Conservation (phyloP, 306 rosid genomes). For the Echinosophora koreensis region DNA sequence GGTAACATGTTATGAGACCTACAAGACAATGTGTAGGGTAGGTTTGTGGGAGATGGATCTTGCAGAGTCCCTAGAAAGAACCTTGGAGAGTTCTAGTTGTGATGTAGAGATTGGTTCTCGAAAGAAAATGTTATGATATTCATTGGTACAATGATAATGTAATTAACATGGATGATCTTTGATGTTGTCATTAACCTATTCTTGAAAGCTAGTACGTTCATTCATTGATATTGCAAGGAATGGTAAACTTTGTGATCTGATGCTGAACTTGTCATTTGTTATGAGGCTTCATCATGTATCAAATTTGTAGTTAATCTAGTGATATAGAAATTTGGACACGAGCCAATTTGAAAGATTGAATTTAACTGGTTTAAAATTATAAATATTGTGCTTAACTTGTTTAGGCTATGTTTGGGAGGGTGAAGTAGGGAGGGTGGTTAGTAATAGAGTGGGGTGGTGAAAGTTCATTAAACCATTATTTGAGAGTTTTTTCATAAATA, state of each 20-base stretch:
- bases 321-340: no score
- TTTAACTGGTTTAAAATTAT: no score
- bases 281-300: not conserved
- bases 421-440: no score
- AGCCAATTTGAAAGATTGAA: no score
- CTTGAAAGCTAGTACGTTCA: constrained; percentile 27
- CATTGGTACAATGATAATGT: constrained; percentile 58
- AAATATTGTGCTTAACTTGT: no score
- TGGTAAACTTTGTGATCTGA: not conserved
- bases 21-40: constrained; percentile 60
- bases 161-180: constrained; percentile 71
- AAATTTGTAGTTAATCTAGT: no score
- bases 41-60: constrained; percentile 79
- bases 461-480: no score
- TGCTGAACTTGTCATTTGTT: not conserved
- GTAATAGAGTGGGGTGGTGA: no score
- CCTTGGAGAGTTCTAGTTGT: constrained; percentile 47
- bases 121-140: constrained; percentile 50
- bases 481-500: no score
- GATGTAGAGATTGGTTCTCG: constrained; percentile 45
- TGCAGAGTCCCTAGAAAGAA: constrained; percentile 64
- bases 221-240: constrained; percentile 8
- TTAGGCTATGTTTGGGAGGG: no score
- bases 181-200: constrained; percentile 24
- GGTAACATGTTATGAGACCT: constrained; percentile 65